Conservation (phyloP, 1,284 basidiomycete species). For the Calocybe gambosa region DNA sequence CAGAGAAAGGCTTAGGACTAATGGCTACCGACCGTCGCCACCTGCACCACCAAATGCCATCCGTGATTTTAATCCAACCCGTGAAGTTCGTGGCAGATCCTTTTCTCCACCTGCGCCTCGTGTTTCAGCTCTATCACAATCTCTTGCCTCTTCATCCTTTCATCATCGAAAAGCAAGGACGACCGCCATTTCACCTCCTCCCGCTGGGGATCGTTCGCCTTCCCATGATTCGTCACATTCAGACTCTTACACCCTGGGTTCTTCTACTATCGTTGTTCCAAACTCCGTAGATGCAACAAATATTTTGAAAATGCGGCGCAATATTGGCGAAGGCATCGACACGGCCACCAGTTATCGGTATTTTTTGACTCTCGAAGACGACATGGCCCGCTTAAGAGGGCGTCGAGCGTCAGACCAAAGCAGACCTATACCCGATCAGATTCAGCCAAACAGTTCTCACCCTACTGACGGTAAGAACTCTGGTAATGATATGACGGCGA, state of each 20-base stretch:
- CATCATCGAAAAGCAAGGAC: constrained; percentile 40
- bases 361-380: constrained; percentile 54
- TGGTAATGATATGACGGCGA: constrained; percentile 20
- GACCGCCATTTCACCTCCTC: constrained; percentile 22
- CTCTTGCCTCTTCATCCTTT: constrained; percentile 55
- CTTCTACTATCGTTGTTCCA: constrained; percentile 26
- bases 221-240: constrained; percentile 20
- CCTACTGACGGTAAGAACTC: constrained; percentile 14
- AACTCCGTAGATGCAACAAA: constrained; percentile 24
- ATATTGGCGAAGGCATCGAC: constrained; percentile 55
- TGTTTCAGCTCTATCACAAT: constrained; percentile 63
- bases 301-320: constrained; percentile 45
- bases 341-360: constrained; percentile 64
- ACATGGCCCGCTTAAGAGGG: constrained; percentile 35
- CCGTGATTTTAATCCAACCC: constrained; percentile 52
- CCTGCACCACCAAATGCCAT: constrained; percentile 33
- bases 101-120: constrained; percentile 33
- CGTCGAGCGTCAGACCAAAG: constrained; percentile 19
- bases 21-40: constrained; percentile 18
- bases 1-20: constrained; percentile 17
- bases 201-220: constrained; percentile 14
- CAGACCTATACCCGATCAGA: constrained; percentile 17
- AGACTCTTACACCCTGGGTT: constrained; percentile 30
- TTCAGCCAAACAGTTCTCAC: constrained; percentile 17
- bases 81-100: constrained; percentile 30